Conservation (phyloP, 2,329 filamentous ascomycete species). For the Fusarium longipes region DNA sequence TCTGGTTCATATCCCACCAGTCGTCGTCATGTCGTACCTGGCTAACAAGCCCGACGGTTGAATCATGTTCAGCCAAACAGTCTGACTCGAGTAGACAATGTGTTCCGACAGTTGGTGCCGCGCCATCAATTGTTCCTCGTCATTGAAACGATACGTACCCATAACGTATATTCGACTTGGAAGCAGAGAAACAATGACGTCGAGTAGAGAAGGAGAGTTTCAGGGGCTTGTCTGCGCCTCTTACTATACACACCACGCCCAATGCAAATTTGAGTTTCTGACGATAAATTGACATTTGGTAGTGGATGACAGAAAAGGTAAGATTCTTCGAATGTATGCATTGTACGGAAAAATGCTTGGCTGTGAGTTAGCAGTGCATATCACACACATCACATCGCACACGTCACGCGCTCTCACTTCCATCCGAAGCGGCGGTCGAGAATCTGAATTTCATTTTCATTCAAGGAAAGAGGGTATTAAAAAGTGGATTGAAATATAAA, state of each 20-base stretch:
- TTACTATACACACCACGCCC: not conserved
- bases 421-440: conserved; percentile 29
- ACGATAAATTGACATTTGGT: not conserved
- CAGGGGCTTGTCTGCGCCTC: conserved; percentile 24
- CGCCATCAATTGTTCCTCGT: conserved; percentile 6
- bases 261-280: conserved; percentile 14
- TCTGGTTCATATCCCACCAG: not conserved
- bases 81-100: conserved; percentile 32
- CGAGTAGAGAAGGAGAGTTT: conserved; percentile 14
- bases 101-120: conserved; percentile 15
- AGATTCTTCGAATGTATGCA: not conserved
- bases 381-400: conserved; percentile 31
- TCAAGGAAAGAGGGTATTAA: not conserved
- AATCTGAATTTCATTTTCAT: not conserved
- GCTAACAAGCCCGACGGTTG: conserved; percentile 4
- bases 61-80: conserved; percentile 5
- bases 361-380: conserved; percentile 15
- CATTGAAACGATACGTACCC: not conserved
- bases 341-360: conserved; percentile 1
- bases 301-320: not conserved
- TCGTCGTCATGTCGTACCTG: conserved; percentile 35
- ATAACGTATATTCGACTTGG: conserved; percentile 4
- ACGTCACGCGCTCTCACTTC: conserved; percentile 14
- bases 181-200: conserved; percentile 29
- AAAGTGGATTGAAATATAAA: not conserved